These are phyloP conservation scores for Fagopyrum homotropicum DNA, from an alignment of 148 eudicot genomes.

Conservation along the genomic window DNA sequence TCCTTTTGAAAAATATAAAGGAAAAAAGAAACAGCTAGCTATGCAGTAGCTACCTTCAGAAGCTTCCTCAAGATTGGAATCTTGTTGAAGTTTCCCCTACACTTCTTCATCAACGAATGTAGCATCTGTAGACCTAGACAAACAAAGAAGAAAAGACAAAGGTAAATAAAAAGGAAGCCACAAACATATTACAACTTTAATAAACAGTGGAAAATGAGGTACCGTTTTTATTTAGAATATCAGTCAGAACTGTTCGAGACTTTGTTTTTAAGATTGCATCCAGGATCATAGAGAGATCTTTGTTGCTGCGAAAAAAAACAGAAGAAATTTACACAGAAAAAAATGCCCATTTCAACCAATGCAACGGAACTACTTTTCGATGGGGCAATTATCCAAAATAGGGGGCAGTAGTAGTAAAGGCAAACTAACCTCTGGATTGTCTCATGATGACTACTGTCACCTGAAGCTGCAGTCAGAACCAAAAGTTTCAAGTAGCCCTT, in stretches of 20 bases:
- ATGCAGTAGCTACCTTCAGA: slow-evolving; percentile 50
- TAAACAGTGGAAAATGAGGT: slow-evolving; percentile 2
- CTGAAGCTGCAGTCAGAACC: slow-evolving; percentile 76
- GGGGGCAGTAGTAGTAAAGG: background rate
- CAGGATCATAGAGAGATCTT: slow-evolving; percentile 95
- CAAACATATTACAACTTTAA: background rate
- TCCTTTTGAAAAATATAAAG: too few species aligned
- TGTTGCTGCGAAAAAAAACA: slow-evolving; percentile 46
- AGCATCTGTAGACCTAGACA: slow-evolving; percentile 87
- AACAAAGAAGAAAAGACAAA: background rate
- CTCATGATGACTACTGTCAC: slow-evolving; percentile 68
- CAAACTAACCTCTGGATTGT: slow-evolving; percentile 71
- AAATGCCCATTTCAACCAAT: slow-evolving; percentile 1
- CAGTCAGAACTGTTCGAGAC: slow-evolving; percentile 73
- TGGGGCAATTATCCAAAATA: background rate
- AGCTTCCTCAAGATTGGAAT: slow-evolving; percentile 90
- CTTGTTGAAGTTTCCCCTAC: slow-evolving; percentile 62
- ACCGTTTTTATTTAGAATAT: slow-evolving; percentile 86
- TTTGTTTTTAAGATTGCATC: slow-evolving; percentile 86
- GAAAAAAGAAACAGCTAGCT: slow-evolving; percentile 5
- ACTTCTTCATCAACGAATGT: slow-evolving; percentile 84
- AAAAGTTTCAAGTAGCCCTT: slow-evolving; percentile 88
- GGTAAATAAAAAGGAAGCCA: background rate
- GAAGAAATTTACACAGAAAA: background rate
- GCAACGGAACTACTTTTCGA: background rate